Evolutionary conservation across 2,329 filamentous ascomycete genomes (phyloP).

Genomic region (Ceratocystiopsis sp.): DNA sequence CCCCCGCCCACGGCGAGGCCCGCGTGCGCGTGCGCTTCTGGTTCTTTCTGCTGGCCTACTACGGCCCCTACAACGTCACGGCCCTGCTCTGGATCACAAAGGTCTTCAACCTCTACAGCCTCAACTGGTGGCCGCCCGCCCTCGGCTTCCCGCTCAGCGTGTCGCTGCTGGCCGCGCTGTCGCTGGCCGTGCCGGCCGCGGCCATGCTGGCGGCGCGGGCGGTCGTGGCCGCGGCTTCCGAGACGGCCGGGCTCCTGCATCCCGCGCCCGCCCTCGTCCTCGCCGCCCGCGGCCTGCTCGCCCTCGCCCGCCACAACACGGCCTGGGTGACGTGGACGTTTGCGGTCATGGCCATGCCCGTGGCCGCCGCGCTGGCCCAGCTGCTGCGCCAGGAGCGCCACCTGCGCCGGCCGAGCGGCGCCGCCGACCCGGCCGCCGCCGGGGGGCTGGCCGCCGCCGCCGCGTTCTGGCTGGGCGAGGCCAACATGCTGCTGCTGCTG

Average conservation of each 20-base stretch:
- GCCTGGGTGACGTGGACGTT: conserved; percentile 55
- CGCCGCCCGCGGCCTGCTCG: no score
- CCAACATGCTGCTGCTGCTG: no score
- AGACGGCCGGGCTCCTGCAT: no score
- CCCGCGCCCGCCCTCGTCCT: no score
- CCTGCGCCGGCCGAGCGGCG: conserved; percentile 24
- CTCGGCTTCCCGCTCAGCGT: conserved; percentile 49
- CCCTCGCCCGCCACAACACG: conserved; percentile 46
- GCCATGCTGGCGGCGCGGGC: conserved; percentile 39
- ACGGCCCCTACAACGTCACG: conserved; percentile 50
- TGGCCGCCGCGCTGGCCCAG: conserved; percentile 47
- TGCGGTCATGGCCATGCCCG: conserved; percentile 50
- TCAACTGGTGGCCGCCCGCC: conserved; percentile 54
- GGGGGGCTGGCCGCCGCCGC: conserved; percentile 19
- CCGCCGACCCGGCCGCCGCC: conserved; percentile 2
- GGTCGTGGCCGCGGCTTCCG: conserved; percentile 31
- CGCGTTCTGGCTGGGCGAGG: no score
- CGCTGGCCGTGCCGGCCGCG: conserved; percentile 40
- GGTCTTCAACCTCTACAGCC: conserved; percentile 52
- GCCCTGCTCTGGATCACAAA: conserved; percentile 56
- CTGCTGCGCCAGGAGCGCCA: conserved; percentile 47
- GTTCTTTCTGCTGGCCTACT: conserved; percentile 56
- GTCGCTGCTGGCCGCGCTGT: conserved; percentile 41
- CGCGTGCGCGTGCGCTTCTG: conserved; percentile 51
- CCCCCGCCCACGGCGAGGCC: conserved; percentile 45